Conservation (phyloP, 2,329 filamentous ascomycete species). For the Colletotrichum tropicale region DNA sequence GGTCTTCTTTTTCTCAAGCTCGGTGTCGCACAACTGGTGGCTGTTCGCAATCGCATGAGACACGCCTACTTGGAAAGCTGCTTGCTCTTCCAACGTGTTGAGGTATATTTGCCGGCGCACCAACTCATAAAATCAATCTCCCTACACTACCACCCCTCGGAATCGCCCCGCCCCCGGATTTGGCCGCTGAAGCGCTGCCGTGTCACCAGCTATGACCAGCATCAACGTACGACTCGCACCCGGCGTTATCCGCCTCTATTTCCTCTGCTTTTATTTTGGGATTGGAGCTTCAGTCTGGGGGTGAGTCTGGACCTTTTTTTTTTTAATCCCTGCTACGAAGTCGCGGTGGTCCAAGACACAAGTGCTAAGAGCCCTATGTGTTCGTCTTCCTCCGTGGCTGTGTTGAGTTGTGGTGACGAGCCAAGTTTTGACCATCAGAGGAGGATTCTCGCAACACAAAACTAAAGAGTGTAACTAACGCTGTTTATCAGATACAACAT, state of each 20-base stretch:
- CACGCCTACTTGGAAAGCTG: neutral
- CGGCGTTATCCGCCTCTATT: constrained; percentile 45
- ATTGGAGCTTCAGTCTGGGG: constrained; percentile 63
- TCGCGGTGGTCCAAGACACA: neutral
- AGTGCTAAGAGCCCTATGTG: neutral
- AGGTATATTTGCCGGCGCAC: neutral
- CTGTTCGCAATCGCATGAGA: neutral
- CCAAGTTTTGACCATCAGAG: neutral
- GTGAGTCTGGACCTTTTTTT: constrained; percentile 31
- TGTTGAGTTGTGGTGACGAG: neutral
- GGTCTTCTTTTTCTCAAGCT: neutral
- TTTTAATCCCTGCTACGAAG: neutral
- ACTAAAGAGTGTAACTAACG: neutral
- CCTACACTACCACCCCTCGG: neutral
- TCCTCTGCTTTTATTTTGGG: constrained; percentile 56
- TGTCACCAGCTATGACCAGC: constrained; percentile 26
- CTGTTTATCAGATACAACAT: constrained; percentile 55
- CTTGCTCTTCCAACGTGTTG: neutral
- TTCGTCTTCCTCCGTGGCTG: neutral
- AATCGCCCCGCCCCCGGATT: neutral
- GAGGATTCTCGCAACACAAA: neutral
- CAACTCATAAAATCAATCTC: fast-evolving
- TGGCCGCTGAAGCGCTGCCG: neutral
- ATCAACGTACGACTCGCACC: neutral
- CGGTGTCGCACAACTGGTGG: neutral